Evolutionary conservation across 257 asterid species (phyloP).

Genomic region (Jasminum sambac): DNA sequence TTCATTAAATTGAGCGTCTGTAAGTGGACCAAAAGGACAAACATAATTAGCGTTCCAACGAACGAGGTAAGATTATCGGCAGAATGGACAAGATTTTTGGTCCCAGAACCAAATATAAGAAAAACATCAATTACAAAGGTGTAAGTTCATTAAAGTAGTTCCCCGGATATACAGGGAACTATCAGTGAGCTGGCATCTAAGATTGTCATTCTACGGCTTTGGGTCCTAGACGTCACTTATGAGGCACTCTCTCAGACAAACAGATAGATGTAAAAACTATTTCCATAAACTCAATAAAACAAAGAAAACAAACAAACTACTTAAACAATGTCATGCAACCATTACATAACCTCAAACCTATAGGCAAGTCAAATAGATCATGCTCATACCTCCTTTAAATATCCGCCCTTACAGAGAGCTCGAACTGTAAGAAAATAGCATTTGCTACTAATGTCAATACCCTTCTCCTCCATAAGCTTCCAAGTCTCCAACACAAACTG

Average conservation of each 20-base stretch:
- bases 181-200: neutral
- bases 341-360: conserved; percentile 13
- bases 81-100: neutral
- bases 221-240: too few relatives aligned
- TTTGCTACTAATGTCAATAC: conserved; percentile 46
- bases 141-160: neutral
- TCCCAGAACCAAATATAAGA: neutral
- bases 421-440: conserved; percentile 49
- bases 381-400: conserved; percentile 63
- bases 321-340: conserved; percentile 8
- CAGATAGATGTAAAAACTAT: neutral
- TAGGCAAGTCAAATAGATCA: neutral
- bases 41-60: neutral
- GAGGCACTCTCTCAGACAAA: neutral
- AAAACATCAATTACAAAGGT: neutral
- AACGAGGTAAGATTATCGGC: neutral
- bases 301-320: conserved; percentile 3
- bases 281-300: conserved; percentile 1
- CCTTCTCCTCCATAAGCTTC: conserved; percentile 66
- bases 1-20: conserved; percentile 69
- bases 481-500: conserved; percentile 86
- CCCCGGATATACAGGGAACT: neutral
- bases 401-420: conserved; percentile 86
- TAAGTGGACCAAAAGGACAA: conserved; percentile 25
- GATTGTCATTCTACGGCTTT: neutral